phyloP scores from a whole-genome alignment of 352 stramenopile species.

The Thalassiosira ordinaria region DNA sequence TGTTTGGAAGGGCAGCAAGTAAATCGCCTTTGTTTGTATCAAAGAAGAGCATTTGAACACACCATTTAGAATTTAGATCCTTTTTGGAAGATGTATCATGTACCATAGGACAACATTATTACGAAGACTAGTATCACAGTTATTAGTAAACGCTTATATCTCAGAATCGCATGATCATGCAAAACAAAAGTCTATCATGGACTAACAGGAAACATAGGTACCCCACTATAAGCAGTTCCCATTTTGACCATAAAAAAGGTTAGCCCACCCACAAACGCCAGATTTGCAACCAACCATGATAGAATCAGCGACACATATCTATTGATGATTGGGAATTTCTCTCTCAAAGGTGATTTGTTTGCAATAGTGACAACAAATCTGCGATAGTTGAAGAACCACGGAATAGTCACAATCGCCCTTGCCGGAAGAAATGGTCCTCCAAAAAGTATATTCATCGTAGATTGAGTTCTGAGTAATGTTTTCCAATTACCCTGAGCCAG shows the following conservation, averaged over 20 bases:
- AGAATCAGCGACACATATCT: constrained; percentile 33
- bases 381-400: constrained; percentile 59
- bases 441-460: constrained; percentile 53
- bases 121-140: no score
- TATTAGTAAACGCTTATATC: no score
- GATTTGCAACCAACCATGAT: constrained; percentile 42
- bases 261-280: constrained; percentile 33
- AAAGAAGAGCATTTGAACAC: constrained; percentile 30
- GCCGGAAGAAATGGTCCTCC: constrained; percentile 49
- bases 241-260: constrained; percentile 40
- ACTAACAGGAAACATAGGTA: constrained; percentile 22
- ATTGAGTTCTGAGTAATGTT: constrained; percentile 39
- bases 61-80: no score
- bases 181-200: no score
- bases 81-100: no score
- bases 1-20: constrained; percentile 17
- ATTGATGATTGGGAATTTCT: constrained; percentile 59
- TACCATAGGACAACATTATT: no score
- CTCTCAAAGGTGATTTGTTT: constrained; percentile 37
- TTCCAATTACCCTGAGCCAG: constrained; percentile 23
- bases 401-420: constrained; percentile 49
- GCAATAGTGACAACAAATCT: constrained; percentile 34
- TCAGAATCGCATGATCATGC: no score
- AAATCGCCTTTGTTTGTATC: constrained; percentile 1
- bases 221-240: constrained; percentile 18